These are phyloP conservation scores for Adansonia grandidieri DNA, from an alignment of 441 rosid genomes.

Conservation along the genomic window DNA sequence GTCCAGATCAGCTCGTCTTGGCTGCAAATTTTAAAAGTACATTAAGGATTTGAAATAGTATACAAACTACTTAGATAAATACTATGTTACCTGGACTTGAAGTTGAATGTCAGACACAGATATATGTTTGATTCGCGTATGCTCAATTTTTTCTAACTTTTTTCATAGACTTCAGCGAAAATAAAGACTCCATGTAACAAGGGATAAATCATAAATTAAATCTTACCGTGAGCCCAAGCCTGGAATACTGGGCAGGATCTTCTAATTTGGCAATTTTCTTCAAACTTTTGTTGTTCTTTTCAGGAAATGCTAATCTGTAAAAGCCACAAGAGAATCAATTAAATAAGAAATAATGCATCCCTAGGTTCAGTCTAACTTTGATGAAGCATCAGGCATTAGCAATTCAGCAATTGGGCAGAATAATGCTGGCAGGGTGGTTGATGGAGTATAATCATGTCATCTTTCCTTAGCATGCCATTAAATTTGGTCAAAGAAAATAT, in stretches of 20 bases:
- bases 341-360: background rate
- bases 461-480: background rate
- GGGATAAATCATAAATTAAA: background rate
- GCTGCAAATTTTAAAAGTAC: constrained; percentile 50
- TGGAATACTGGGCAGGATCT: constrained; percentile 72
- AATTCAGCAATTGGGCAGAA: background rate
- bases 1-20: constrained; percentile 93
- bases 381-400: background rate
- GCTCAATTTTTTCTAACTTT: no score
- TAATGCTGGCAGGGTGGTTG: background rate
- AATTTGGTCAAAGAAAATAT: constrained; percentile 2
- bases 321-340: constrained; percentile 21
- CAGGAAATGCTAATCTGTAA: constrained; percentile 85
- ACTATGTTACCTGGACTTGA: no score
- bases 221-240: constrained; percentile 78
- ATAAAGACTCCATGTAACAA: no score
- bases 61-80: constrained; percentile 12
- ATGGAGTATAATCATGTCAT: background rate
- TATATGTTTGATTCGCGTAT: no score
- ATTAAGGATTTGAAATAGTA: constrained; percentile 25
- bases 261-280: constrained; percentile 77
- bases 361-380: background rate
- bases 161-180: no score
- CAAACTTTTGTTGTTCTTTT: constrained; percentile 73
- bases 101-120: no score